A percentile compares a stretch with the other conserved stretches of the same genome.
phyloP scores from a whole-genome alignment of 345 rosid genomes.

The Balakata baccata region DNA sequence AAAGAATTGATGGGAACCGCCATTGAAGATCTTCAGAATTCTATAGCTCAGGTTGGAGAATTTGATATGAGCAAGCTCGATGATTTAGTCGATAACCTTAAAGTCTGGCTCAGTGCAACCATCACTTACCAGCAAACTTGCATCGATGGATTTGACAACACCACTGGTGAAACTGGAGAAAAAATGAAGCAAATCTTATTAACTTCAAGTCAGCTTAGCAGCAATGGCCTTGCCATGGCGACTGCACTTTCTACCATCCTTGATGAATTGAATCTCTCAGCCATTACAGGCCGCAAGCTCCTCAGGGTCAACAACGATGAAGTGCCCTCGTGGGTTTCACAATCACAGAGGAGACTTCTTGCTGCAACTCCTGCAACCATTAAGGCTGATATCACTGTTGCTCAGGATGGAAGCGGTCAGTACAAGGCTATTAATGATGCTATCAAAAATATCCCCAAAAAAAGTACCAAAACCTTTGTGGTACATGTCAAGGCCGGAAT shows the following conservation, averaged over 20 bases:
- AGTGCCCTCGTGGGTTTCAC: constrained; percentile 49
- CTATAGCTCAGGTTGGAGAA: constrained; percentile 35
- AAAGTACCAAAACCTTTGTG: constrained; percentile 38
- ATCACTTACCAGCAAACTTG: constrained; percentile 72
- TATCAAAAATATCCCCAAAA: constrained; percentile 40
- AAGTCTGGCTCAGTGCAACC: constrained; percentile 73
- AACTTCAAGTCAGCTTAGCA: constrained; percentile 47
- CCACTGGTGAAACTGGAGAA: constrained; percentile 35
- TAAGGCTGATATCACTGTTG: constrained; percentile 53
- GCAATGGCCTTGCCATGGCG: constrained; percentile 79
- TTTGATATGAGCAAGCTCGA: constrained; percentile 37
- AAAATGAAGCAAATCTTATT: constrained; percentile 46
- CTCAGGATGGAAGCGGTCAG: constrained; percentile 70
- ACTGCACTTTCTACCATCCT: constrained; percentile 37
- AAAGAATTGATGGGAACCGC: constrained; percentile 49
- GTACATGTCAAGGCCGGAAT: constrained; percentile 65
- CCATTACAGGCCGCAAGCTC: constrained; percentile 9
- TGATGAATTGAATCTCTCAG: constrained; percentile 23
- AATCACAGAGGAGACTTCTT: constrained; percentile 39
- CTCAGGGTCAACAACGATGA: constrained; percentile 9
- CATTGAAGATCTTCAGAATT: constrained; percentile 51
- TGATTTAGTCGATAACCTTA: constrained; percentile 43
- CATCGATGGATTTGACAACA: constrained; percentile 61
- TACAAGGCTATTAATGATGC: constrained; percentile 57
- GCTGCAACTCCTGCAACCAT: constrained; percentile 17